phyloP scores from a whole-genome alignment of 2,329 filamentous ascomycete genomes.

The Periconia digitata region DNA sequence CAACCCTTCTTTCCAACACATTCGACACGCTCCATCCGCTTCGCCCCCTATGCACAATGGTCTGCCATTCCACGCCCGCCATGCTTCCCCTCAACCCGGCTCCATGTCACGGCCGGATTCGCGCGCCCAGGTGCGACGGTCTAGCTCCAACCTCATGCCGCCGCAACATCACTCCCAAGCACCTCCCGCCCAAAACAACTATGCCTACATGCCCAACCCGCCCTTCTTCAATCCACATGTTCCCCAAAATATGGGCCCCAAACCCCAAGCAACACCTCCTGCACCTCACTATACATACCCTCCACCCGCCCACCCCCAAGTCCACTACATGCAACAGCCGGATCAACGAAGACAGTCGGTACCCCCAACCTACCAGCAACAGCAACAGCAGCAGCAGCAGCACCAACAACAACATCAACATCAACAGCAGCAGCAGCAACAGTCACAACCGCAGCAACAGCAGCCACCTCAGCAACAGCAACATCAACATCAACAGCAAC shows the following conservation, averaged over 20 bases:
- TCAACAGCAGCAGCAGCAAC: slow-evolving; percentile 55
- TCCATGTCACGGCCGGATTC: slow-evolving; percentile 76
- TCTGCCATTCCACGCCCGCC: slow-evolving; percentile 70
- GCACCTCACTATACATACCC: slow-evolving; percentile 50
- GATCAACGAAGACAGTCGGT: slow-evolving; percentile 75
- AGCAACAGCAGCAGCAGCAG: slow-evolving; percentile 58
- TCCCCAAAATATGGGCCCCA: slow-evolving; percentile 51
- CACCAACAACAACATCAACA: slow-evolving; percentile 74
- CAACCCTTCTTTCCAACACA: slow-evolving; percentile 71
- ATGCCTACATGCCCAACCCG: slow-evolving; percentile 82
- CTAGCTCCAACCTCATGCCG: slow-evolving; percentile 72
- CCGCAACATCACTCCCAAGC: slow-evolving; percentile 65
- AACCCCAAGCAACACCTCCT: slow-evolving; percentile 40
- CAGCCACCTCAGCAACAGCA: slow-evolving; percentile 73
- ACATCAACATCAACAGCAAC: slow-evolving; percentile 64
- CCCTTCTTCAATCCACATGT: slow-evolving; percentile 77
- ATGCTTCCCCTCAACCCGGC: slow-evolving; percentile 80
- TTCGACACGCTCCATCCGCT: slow-evolving; percentile 78
- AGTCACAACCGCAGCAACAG: slow-evolving; percentile 66
- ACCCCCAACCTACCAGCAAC: slow-evolving; percentile 64
- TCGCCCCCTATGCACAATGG: slow-evolving; percentile 82
- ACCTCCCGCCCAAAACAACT: slow-evolving; percentile 66
- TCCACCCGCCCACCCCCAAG: slow-evolving; percentile 50
- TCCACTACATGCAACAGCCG: slow-evolving; percentile 72
- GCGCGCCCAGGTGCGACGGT: slow-evolving; percentile 73